Percentiles rank a stretch among this genome's conserved stretches.
These are phyloP conservation scores for Malassezia arunalokei DNA, from an alignment of 1,284 basidiomycete species.

Conservation along the genomic window DNA sequence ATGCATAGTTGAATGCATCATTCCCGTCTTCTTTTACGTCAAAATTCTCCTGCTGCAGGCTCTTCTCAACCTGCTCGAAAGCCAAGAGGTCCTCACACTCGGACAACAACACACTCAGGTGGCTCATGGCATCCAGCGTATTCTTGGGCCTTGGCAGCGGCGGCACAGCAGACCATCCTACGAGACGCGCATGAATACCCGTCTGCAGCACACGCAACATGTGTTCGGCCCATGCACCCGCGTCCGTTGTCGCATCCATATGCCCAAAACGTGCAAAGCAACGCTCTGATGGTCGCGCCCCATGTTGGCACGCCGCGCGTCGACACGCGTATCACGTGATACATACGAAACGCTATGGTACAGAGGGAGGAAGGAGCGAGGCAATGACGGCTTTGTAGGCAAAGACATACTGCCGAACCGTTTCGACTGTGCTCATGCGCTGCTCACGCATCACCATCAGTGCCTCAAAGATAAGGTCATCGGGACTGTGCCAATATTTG, in stretches of 20 bases:
- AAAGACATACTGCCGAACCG: constrained; percentile 41
- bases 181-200: constrained; percentile 3
- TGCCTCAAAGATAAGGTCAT: constrained; percentile 12
- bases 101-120: constrained; percentile 1
- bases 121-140: background rate
- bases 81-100: constrained; percentile 12
- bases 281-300: too few relatives aligned
- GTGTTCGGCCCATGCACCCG: background rate
- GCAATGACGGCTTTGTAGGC: constrained; percentile 32
- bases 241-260: background rate
- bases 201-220: background rate
- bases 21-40: background rate
- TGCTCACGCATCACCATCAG: constrained; percentile 28
- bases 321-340: too few relatives aligned
- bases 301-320: too few relatives aligned
- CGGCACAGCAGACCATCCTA: background rate
- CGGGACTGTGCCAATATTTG: background rate
- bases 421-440: constrained; percentile 43
- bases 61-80: constrained; percentile 8
- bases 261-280: too few relatives aligned
- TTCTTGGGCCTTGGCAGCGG: background rate
- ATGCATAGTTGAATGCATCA: constrained; percentile 9
- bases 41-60: background rate
- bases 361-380: constrained; percentile 14
- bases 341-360: background rate